Evolutionary conservation across 2,329 filamentous ascomycete genomes (phyloP).

Genomic region (Iodosphaeria phyllophila): DNA sequence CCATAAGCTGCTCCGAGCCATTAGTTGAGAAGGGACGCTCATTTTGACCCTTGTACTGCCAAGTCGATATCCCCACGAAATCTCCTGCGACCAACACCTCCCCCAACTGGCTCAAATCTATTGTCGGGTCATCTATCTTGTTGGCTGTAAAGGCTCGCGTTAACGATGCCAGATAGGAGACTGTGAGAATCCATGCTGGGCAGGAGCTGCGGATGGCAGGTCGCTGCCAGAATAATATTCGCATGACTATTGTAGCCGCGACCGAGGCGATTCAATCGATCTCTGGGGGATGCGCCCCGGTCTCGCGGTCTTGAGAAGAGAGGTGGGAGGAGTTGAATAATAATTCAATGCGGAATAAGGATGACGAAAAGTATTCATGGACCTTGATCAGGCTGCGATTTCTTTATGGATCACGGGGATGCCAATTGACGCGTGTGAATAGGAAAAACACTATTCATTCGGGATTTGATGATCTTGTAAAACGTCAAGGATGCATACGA

Average conservation of each 20-base stretch:
- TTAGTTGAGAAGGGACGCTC: constrained; percentile 49
- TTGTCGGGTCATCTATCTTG: constrained; percentile 45
- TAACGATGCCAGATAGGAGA: constrained; percentile 22
- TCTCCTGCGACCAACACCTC: constrained; percentile 74
- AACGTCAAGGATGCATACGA: too few species aligned
- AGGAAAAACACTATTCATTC: too few species aligned
- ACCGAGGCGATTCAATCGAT: constrained; percentile 8
- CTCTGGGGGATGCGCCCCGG: too few species aligned
- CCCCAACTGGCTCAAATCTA: constrained; percentile 64
- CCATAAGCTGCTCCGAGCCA: constrained; percentile 65
- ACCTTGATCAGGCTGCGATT: too few species aligned
- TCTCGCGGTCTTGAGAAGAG: constrained; percentile 5
- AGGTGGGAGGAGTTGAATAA: constrained; percentile 1
- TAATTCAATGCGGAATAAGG: not conserved
- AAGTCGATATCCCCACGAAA: constrained; percentile 82
- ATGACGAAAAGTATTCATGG: constrained; percentile 4
- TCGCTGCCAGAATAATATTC: constrained; percentile 24
- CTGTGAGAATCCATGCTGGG: constrained; percentile 16
- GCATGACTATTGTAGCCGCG: constrained; percentile 21
- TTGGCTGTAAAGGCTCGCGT: constrained; percentile 37
- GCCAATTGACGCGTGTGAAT: too few species aligned
- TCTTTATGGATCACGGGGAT: too few species aligned
- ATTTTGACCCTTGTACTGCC: constrained; percentile 66
- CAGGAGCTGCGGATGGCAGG: constrained; percentile 17
- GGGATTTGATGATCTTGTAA: too few species aligned